A percentile compares a stretch with the other conserved stretches of the same genome.
Evolutionary conservation across 208 protist species (phyloP).

Genomic region (Vickermania spadyakhi): DNA sequence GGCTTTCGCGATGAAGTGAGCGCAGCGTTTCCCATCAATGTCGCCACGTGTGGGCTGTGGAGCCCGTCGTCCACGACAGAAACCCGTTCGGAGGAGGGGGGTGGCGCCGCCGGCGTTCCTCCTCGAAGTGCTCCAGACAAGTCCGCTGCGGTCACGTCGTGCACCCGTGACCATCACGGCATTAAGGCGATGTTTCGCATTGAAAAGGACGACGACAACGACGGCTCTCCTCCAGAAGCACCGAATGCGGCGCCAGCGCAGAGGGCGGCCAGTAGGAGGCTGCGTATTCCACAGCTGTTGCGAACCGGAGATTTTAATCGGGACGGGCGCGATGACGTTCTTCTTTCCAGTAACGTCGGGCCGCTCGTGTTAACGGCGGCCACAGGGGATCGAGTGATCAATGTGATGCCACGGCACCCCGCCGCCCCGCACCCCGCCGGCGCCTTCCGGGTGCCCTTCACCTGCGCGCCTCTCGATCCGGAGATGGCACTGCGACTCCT

Average conservation of each 20-base stretch:
- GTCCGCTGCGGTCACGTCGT: background rate
- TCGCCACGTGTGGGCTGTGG: conserved; percentile 3
- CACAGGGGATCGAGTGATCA: background rate
- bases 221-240: background rate
- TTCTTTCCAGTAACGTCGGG: conserved; percentile 51
- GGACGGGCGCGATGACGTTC: conserved; percentile 43
- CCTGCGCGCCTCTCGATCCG: conserved; percentile 1
- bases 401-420: background rate
- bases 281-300: conserved; percentile 28
- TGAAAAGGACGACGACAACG: background rate
- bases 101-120: background rate
- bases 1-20: background rate
- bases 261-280: too few species aligned
- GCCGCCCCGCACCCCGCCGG: background rate
- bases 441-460: background rate
- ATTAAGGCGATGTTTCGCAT: too few species aligned
- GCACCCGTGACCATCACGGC: background rate
- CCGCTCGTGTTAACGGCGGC: conserved; percentile 34
- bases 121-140: too few species aligned
- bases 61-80: conserved; percentile 1
- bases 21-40: background rate
- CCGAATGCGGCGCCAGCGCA: background rate
- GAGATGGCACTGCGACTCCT: background rate
- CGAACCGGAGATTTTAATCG: conserved; percentile 46
- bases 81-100: background rate